Percentiles rank a stretch among this genome's conserved stretches.
These are phyloP conservation scores for Stemphylium beticola DNA, from an alignment of 2,329 filamentous ascomycete species.

Conservation along the genomic window DNA sequence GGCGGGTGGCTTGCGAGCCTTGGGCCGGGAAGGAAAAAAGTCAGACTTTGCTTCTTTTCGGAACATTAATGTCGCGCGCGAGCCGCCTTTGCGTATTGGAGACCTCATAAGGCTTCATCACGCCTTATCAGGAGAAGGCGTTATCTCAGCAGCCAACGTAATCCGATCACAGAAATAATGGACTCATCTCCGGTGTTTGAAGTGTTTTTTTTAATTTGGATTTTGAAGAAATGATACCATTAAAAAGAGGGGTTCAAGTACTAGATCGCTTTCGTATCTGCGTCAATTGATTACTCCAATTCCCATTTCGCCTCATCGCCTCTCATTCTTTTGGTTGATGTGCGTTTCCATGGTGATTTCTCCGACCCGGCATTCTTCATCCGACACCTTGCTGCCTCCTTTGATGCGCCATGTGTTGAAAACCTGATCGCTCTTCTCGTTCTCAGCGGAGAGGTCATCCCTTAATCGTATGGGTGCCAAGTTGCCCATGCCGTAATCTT, in stretches of 20 bases:
- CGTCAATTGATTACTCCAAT: not conserved
- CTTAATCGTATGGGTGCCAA: conserved; percentile 34
- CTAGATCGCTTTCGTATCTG: not conserved
- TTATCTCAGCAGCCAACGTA: no score
- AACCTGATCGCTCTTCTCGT: conserved; percentile 30
- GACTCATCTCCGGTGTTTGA: no score
- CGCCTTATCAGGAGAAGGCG: no score
- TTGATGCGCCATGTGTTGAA: conserved; percentile 41
- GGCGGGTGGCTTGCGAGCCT: no score
- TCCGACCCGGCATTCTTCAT: conserved; percentile 29
- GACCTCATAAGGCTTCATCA: no score
- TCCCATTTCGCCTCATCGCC: not conserved
- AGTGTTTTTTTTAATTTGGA: not conserved
- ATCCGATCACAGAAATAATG: not conserved
- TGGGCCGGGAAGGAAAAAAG: no score
- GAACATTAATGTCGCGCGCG: no score
- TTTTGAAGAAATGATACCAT: not conserved
- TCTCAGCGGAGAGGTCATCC: conserved; percentile 30
- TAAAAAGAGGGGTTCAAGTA: no score
- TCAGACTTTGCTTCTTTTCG: no score
- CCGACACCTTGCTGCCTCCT: conserved; percentile 32
- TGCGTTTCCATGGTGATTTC: conserved; percentile 39
- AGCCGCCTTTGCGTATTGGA: no score
- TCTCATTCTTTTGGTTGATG: conserved; percentile 29
- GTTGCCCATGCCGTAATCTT: conserved; percentile 33